Evolutionary conservation across 371 early-diverging fungal genomes (phyloP).

Genomic region (Batkoa obscura): DNA sequence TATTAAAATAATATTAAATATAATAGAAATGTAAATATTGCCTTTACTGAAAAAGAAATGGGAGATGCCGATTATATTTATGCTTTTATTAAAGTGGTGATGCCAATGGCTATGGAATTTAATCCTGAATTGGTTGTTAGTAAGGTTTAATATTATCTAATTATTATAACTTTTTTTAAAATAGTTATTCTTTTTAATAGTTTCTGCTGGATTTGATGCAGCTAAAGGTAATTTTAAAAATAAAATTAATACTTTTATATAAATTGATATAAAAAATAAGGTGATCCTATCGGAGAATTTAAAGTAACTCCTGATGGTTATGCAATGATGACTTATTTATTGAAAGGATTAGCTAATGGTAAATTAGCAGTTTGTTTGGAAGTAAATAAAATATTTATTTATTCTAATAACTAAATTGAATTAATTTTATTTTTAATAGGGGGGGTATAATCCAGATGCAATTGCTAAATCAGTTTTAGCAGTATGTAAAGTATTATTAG

Average conservation of each 20-base stretch:
- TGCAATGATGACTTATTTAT: conserved; percentile 66
- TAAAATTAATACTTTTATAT: background rate
- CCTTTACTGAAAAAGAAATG: conserved; percentile 61
- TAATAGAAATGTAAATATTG: conserved; percentile 63
- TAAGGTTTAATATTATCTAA: conserved; percentile 12
- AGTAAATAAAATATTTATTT: conserved; percentile 9
- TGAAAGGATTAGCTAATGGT: conserved; percentile 47
- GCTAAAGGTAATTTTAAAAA: conserved; percentile 24
- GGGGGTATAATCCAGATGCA: conserved; percentile 65
- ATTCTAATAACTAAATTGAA: background rate
- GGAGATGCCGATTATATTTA: conserved; percentile 73
- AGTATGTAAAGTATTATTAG: conserved; percentile 50
- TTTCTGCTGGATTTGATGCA: conserved; percentile 85
- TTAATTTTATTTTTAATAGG: conserved; percentile 17
- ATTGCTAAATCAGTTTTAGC: conserved; percentile 53
- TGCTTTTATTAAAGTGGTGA: conserved; percentile 50
- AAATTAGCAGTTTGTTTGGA: conserved; percentile 58
- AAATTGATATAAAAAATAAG: too few species aligned
- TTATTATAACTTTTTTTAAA: too few species aligned
- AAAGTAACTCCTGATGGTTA: conserved; percentile 64
- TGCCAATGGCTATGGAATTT: conserved; percentile 72
- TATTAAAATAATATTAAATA: background rate
- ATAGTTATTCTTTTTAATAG: conserved; percentile 11
- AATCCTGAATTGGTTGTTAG: conserved; percentile 62
- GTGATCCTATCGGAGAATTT: conserved; percentile 74